These are phyloP conservation scores for Xerophyta viscosa DNA, from an alignment of 106 monocot genomes.

Conservation along the genomic window DNA sequence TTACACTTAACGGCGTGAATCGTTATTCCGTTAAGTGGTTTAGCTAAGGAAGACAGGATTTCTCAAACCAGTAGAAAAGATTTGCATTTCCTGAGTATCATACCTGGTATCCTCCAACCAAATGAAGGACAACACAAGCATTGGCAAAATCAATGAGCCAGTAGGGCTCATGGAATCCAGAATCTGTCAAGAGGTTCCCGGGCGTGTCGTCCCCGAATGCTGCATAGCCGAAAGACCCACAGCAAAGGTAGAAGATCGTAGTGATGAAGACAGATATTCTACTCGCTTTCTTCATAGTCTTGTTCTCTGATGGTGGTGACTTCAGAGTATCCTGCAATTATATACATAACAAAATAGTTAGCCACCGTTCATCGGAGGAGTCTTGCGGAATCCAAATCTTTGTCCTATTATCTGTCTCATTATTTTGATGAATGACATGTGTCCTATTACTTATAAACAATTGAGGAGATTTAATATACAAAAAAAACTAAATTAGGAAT, in stretches of 20 bases:
- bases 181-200: constrained; percentile 52
- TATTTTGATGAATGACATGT: no score
- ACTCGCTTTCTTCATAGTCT: constrained; percentile 57
- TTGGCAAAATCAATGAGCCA: constrained; percentile 61
- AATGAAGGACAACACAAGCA: constrained; percentile 40
- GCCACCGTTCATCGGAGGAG: background rate
- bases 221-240: constrained; percentile 55
- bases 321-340: constrained; percentile 37
- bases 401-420: no score
- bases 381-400: background rate
- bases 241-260: constrained; percentile 45
- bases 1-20: no score
- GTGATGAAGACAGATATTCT: constrained; percentile 27
- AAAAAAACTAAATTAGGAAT: no score
- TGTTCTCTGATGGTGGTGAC: constrained; percentile 55
- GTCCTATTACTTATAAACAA: no score
- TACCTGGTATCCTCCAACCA: constrained; percentile 57
- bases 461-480: no score
- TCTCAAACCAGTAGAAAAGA: no score
- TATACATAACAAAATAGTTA: background rate
- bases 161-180: constrained; percentile 53
- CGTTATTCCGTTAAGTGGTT: no score
- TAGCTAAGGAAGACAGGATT: no score
- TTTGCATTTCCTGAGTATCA: no score
- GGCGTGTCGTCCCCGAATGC: constrained; percentile 48